Conservation (phyloP, 2,329 filamentous ascomycete genomes). For the Neopestalotiopsis sp. region DNA sequence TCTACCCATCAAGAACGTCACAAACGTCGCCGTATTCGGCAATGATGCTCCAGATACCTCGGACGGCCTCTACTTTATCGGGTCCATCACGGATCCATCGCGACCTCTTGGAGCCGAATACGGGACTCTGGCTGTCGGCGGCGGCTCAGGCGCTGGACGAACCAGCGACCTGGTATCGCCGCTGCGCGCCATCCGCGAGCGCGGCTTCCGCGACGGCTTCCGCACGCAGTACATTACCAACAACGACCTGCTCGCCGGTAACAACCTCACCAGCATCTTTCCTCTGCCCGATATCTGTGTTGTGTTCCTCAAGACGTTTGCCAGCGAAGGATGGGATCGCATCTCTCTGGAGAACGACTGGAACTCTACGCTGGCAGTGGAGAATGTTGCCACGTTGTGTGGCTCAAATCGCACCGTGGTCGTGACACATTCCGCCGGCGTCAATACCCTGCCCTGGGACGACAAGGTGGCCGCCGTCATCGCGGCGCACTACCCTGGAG, state of each 20-base stretch:
- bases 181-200: constrained; percentile 54
- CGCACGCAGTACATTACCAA: constrained; percentile 4
- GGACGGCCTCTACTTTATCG: constrained; percentile 43
- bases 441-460: constrained; percentile 61
- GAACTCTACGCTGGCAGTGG: constrained; percentile 51
- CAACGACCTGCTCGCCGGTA: background rate
- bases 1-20: constrained; percentile 48
- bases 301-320: constrained; percentile 59
- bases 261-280: background rate
- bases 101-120: constrained; percentile 41
- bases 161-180: constrained; percentile 59
- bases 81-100: background rate
- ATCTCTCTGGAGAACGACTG: constrained; percentile 62
- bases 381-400: constrained; percentile 49
- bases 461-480: constrained; percentile 60
- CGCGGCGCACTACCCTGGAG: constrained; percentile 64
- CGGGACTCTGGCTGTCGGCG: constrained; percentile 57
- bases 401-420: constrained; percentile 33
- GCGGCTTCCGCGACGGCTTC: constrained; percentile 41
- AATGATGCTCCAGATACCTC: constrained; percentile 57
- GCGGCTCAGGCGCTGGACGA: constrained; percentile 57
- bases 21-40: constrained; percentile 52
- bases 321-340: constrained; percentile 65
- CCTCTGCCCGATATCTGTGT: constrained; percentile 55
- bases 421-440: constrained; percentile 63